Evolutionary conservation across 495 filamentous ascomycete species (phyloP).

Genomic region (Penicillium bovifimosum): DNA sequence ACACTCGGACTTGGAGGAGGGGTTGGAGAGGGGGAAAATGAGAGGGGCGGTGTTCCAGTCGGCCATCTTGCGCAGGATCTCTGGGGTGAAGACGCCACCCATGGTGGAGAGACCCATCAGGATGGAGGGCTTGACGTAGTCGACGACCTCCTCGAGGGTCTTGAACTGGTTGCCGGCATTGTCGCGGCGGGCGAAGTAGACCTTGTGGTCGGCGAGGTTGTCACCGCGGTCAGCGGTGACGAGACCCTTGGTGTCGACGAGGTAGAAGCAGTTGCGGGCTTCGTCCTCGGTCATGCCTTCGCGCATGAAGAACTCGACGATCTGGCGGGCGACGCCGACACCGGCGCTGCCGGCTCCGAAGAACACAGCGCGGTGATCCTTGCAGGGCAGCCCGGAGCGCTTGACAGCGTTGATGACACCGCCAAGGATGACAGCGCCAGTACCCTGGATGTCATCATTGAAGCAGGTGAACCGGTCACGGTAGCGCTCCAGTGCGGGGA

Average conservation of each 20-base stretch:
- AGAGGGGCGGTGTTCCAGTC: slow-evolving; percentile 76
- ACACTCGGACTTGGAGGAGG: slow-evolving; percentile 92
- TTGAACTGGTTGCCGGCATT: slow-evolving; percentile 89
- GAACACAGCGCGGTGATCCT: slow-evolving; percentile 92
- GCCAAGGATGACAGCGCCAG: slow-evolving; percentile 88
- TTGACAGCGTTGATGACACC: slow-evolving; percentile 95
- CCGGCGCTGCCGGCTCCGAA: slow-evolving; percentile 93
- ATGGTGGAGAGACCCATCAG: slow-evolving; percentile 93
- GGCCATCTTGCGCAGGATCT: slow-evolving; percentile 79
- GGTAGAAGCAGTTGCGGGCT: slow-evolving; percentile 87
- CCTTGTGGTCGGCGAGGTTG: slow-evolving; percentile 91
- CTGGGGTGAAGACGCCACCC: slow-evolving; percentile 87
- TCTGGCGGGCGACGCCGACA: slow-evolving; percentile 94
- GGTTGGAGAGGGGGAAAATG: slow-evolving; percentile 93
- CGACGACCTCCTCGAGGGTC: slow-evolving; percentile 85
- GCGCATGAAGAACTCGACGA: slow-evolving; percentile 91
- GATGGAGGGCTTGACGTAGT: slow-evolving; percentile 89
- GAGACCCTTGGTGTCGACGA: slow-evolving; percentile 94
- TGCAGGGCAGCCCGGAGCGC: slow-evolving; percentile 74
- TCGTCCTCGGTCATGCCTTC: slow-evolving; percentile 90
- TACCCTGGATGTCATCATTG: slow-evolving; percentile 98
- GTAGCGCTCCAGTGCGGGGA: slow-evolving; percentile 88
- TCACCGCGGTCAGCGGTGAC: slow-evolving; percentile 93
- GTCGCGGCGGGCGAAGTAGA: slow-evolving; percentile 91
- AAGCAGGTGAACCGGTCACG: slow-evolving; percentile 85